A percentile compares a stretch with the other conserved stretches of the same genome.
These are phyloP conservation scores for Lodderomyces metapsilosis DNA, from an alignment of 1,139 yeast species.

Conservation along the genomic window DNA sequence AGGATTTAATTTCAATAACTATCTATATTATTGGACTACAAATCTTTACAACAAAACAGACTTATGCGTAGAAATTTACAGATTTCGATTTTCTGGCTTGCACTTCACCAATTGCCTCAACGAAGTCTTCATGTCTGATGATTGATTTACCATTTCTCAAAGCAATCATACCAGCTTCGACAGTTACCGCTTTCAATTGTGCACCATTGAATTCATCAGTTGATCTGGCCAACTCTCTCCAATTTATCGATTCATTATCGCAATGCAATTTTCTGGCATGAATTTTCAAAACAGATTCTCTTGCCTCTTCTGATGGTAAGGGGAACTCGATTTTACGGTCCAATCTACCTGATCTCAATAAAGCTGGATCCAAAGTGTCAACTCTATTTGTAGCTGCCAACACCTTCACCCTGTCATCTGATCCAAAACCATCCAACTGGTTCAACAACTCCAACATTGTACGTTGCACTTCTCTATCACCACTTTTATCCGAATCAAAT, in stretches of 20 bases:
- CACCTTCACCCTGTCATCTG: constrained; percentile 95
- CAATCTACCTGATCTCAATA: constrained; percentile 93
- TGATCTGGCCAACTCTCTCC: constrained; percentile 97
- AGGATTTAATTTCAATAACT: too few species aligned
- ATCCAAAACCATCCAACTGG: constrained; percentile 97
- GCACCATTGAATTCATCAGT: constrained; percentile 99
- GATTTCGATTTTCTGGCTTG: constrained; percentile 96
- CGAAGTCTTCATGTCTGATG: constrained; percentile 96
- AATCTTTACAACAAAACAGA: not conserved
- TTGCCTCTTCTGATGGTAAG: constrained; percentile 92
- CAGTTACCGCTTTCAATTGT: constrained; percentile 95
- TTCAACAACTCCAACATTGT: constrained; percentile 97
- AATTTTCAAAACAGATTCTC: constrained; percentile 93
- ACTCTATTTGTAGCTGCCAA: constrained; percentile 98
- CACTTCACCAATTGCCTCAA: constrained; percentile 96
- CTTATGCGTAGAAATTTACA: constrained; percentile 85
- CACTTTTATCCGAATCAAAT: constrained; percentile 95
- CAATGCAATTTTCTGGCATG: constrained; percentile 97
- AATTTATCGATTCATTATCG: constrained; percentile 81
- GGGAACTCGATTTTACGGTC: constrained; percentile 98
- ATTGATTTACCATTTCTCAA: constrained; percentile 89
- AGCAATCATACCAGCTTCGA: constrained; percentile 99
- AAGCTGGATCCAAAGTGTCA: constrained; percentile 95
- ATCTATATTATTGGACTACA: too few species aligned
- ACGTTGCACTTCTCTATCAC: constrained; percentile 98